Percentiles rank a stretch among this genome's conserved stretches.
Conservation (phyloP, 768 basidiomycete species). For the Melanogaster broomeanus region DNA sequence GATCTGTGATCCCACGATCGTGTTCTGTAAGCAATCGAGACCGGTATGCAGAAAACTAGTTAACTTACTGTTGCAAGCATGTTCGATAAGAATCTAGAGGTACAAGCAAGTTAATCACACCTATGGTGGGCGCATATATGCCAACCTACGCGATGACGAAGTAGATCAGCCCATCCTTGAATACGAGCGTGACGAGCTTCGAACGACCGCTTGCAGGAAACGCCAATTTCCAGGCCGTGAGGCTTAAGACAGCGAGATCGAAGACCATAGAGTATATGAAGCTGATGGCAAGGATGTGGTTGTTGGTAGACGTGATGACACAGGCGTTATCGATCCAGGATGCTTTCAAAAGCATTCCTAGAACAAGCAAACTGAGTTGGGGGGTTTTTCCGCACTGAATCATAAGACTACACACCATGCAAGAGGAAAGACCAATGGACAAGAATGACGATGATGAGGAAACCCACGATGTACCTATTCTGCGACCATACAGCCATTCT, state of each 20-base stretch:
- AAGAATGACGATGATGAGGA: constrained; percentile 57
- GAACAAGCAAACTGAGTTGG: not conserved
- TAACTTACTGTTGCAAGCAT: constrained; percentile 49
- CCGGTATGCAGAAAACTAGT: not conserved
- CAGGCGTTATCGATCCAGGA: constrained; percentile 54
- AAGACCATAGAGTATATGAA: constrained; percentile 79
- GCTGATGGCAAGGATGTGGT: constrained; percentile 57
- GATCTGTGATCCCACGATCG: constrained; percentile 24
- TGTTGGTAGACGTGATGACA: constrained; percentile 59
- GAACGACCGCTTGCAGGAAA: constrained; percentile 48
- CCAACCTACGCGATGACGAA: constrained; percentile 65
- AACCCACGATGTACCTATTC: constrained; percentile 50
- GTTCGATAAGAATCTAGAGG: constrained; percentile 64
- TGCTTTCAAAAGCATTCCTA: constrained; percentile 63
- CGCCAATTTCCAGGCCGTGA: constrained; percentile 64
- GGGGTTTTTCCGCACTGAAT: not conserved
- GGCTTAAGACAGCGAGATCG: constrained; percentile 60
- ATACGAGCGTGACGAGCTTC: constrained; percentile 63
- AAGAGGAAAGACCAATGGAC: constrained; percentile 74
- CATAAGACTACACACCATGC: constrained; percentile 45
- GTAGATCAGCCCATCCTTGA: constrained; percentile 72
- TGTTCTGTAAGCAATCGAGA: not conserved
- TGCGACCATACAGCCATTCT: constrained; percentile 76
- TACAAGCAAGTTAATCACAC: constrained; percentile 6
- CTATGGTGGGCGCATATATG: constrained; percentile 3